Base-by-base conservation (phyloP, 108 stramenopile species). In the Schizochytrium sp. region DNA sequence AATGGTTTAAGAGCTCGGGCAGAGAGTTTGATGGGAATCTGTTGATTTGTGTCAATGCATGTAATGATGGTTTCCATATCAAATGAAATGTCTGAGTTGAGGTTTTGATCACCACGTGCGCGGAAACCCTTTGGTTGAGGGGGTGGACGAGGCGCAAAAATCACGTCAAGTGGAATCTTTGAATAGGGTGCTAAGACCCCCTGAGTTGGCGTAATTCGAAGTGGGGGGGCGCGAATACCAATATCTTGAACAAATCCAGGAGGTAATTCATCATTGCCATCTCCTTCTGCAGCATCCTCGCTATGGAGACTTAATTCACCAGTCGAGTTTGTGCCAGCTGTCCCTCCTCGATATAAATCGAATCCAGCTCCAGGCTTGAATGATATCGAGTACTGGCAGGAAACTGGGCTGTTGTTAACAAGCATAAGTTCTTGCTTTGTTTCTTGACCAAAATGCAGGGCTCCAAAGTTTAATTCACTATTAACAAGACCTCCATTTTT, bases 341-440 rank as follows among this genome's bases (percentile, higher is more conserved):
- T 69, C 4, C 46, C 47, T 4, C 28, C 55, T 4, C 13, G 61
- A 41, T 87, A 88, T 2, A 60, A 50, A 28, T 49, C 72, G 38
- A 61, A 61, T 47, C 88, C 90, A 3, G 56, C 73, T 28, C 89
- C 90, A 10, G 56, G 38, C 45, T 89, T 57, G 46, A 91, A 59
- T 8, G 90, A 40, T 5, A 90, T 15, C 44, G n/a, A 89, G 59
- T 88, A 90, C 44, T 87, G 61, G 15, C 83, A 49, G 12, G 88
- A 88, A 44, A 53, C 45, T 1, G 92, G 92, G 15, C 90, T 88
- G n/a, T 83, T 72, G 46, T 92, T 92, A 8, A 92, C 92, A n/a
- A 92, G 72, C 53, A 91, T 45, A 15, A 56, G 72, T 7, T 42
- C 12, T 3, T 87, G 42, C 28, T 42, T 28, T 8, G 56, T 28